Base-by-base conservation (phyloP, 805 yeast genomes). In the Kodamaea leandrae region DNA sequence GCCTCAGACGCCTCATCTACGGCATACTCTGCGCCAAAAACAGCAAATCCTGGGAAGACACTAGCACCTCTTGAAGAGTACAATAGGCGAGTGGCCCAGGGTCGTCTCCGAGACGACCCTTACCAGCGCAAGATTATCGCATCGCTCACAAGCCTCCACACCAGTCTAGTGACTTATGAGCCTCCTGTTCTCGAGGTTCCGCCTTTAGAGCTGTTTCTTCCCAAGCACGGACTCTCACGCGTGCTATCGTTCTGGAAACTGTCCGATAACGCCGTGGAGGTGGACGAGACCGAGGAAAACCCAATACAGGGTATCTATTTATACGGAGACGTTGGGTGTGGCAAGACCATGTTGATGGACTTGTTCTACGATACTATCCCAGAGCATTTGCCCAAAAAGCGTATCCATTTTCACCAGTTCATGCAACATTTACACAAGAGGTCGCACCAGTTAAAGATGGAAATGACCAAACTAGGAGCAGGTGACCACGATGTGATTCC, bases 301-400 rank as follows among this genome's bases (percentile, higher is more conserved):
- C 53, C 52, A 2, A 70, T 82, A 10, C 96, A 76, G 49, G 99
- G 99, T 4, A 83, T 93, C 6, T 93, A 93, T 55, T 71, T 93
- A 21, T 93, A 86, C 62, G 99, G 99, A 16, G 98, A 93, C 61
- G 99, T 93, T 32, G 99, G 99, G 2, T 90, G 98, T 63, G 99
- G 99, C 3, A 91, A 93, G 58, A 93, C 99, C 6, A 91, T 93
- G 97, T 70, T 93, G 45, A 91, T 93, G 98, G 98, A 93, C 62
- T 70, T 93, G 50, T 93, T 93, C 55, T 93, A 90, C 63, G 70
- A 78, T 15, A 87, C 96, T 0, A 76, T 91, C 13, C 97, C 98
- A 0, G 38, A 63, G 0, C 86, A 84, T 57, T 68, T 93, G 44
- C 76, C 91, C 9, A 88, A 89, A 55, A 76, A 72, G 52, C 74